Conservation (phyloP, 176 grass and related monocot genomes). For the Carex pumila region DNA sequence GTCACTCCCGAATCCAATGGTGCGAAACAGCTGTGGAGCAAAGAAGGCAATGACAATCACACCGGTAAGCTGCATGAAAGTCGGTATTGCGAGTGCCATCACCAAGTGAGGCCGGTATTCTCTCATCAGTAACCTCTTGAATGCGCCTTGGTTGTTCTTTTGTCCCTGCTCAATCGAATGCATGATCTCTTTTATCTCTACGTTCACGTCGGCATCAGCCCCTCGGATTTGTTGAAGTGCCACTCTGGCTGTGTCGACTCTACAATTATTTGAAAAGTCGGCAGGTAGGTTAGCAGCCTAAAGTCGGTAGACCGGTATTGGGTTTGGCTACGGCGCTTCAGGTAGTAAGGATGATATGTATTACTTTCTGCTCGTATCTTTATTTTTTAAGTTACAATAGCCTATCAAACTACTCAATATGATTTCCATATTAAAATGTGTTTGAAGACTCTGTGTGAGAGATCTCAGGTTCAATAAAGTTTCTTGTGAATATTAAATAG, state of each 20-base stretch:
- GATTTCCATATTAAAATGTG: no score
- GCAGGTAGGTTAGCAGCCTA: background rate
- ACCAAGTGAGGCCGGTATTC: constrained; percentile 71
- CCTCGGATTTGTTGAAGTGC: constrained; percentile 68
- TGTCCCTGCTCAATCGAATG: constrained; percentile 24
- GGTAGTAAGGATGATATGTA: no score
- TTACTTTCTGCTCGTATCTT: no score
- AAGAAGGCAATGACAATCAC: constrained; percentile 75
- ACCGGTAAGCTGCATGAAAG: constrained; percentile 85
- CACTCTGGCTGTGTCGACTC: constrained; percentile 44
- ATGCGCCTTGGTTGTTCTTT: constrained; percentile 48
- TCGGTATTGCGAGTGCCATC: constrained; percentile 61
- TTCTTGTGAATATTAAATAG: no score
- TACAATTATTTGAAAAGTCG: background rate
- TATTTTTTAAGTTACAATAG: no score
- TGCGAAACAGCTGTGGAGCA: constrained; percentile 68
- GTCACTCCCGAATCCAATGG: constrained; percentile 66
- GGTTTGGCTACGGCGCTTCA: no score
- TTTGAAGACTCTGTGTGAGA: no score
- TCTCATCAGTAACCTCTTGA: constrained; percentile 36
- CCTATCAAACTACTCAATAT: no score
- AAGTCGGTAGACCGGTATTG: background rate
- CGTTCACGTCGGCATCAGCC: constrained; percentile 45
- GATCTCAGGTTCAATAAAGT: no score
- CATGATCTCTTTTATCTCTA: constrained; percentile 55